These are phyloP conservation scores for Neopestalotiopsis sp. DNA, from an alignment of 2,329 filamentous ascomycete species.

Conservation along the genomic window DNA sequence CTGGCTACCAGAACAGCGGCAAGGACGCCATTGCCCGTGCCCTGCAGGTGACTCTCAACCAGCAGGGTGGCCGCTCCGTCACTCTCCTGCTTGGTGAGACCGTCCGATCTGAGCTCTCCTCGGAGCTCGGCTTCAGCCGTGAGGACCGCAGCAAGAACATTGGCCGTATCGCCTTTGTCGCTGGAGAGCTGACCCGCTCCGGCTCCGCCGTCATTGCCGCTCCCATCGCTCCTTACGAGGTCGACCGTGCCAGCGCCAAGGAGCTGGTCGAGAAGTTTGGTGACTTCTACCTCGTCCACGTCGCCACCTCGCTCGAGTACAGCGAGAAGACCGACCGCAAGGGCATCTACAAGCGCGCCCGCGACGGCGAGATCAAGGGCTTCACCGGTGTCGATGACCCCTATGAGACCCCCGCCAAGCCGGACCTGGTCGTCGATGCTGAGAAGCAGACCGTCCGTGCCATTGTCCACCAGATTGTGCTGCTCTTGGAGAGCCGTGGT, in stretches of 20 bases:
- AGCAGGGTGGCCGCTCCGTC: conserved; percentile 94
- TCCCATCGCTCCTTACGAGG: conserved; percentile 92
- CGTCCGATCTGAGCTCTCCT: conserved; percentile 89
- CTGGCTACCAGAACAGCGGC: conserved; percentile 93
- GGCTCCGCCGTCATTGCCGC: conserved; percentile 95
- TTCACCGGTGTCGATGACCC: conserved; percentile 99
- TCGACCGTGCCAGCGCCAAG: conserved; percentile 75
- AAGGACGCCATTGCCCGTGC: conserved; percentile 97
- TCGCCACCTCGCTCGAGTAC: conserved; percentile 89
- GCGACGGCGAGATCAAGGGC: conserved; percentile 91
- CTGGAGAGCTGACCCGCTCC: conserved; percentile 89
- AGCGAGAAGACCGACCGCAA: conserved; percentile 94
- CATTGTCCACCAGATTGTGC: conserved; percentile 94
- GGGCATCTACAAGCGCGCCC: conserved; percentile 85
- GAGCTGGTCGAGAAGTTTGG: conserved; percentile 88
- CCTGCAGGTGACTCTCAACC: conserved; percentile 95
- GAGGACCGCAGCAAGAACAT: conserved; percentile 96
- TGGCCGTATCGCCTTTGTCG: conserved; percentile 93
- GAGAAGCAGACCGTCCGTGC: conserved; percentile 89
- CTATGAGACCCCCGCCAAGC: conserved; percentile 83
- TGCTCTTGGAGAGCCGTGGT: conserved; percentile 88
- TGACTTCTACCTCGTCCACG: conserved; percentile 93
- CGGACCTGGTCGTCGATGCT: conserved; percentile 83
- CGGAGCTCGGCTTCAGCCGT: conserved; percentile 92
- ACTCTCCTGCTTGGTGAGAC: conserved; percentile 95